A percentile compares a stretch with the other conserved stretches of the same genome.
Conservation (phyloP, 1,139 yeast species). For the Pichia sp. region DNA sequence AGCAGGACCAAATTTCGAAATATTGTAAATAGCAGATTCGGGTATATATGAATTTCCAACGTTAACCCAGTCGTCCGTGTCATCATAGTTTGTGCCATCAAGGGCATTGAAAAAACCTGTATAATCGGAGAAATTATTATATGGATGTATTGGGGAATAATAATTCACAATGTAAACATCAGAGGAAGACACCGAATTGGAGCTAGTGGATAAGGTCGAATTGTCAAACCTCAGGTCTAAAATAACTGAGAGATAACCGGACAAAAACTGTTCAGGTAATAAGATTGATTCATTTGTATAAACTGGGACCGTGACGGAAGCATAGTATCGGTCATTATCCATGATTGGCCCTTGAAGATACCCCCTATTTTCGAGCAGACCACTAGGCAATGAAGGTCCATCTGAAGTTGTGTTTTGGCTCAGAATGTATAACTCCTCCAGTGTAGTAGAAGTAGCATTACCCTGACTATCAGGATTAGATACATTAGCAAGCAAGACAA, state of each 20-base stretch:
- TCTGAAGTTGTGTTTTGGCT: slow-evolving; percentile 1
- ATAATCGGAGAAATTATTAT: slow-evolving; percentile 19
- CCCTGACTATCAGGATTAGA: slow-evolving; percentile 30
- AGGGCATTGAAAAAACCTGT: slow-evolving; percentile 32
- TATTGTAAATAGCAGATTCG: not conserved
- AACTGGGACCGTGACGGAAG: slow-evolving; percentile 63
- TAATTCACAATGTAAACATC: slow-evolving; percentile 35
- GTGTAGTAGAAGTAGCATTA: slow-evolving; percentile 28
- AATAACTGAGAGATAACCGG: slow-evolving; percentile 67
- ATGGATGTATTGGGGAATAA: slow-evolving; percentile 26
- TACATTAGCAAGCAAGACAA: slow-evolving; percentile 14
- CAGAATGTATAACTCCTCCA: slow-evolving; percentile 33
- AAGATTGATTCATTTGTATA: slow-evolving; percentile 67
- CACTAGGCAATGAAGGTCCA: slow-evolving; percentile 28
- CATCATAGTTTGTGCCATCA: slow-evolving; percentile 1
- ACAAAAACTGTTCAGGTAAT: slow-evolving; percentile 45
- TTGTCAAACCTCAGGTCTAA: slow-evolving; percentile 49
- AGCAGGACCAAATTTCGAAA: slow-evolving; percentile 19
- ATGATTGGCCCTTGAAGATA: slow-evolving; percentile 54
- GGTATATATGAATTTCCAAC: not conserved
- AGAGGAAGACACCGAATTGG: slow-evolving; percentile 35
- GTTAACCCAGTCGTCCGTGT: not conserved
- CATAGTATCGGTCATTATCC: slow-evolving; percentile 33
- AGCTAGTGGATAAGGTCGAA: slow-evolving; percentile 30
- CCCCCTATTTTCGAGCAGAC: slow-evolving; percentile 30